Percentiles rank a stretch among this genome's conserved stretches.
Conservation (phyloP, 176 grass and related monocot species). For the Musa schizocarpa region DNA sequence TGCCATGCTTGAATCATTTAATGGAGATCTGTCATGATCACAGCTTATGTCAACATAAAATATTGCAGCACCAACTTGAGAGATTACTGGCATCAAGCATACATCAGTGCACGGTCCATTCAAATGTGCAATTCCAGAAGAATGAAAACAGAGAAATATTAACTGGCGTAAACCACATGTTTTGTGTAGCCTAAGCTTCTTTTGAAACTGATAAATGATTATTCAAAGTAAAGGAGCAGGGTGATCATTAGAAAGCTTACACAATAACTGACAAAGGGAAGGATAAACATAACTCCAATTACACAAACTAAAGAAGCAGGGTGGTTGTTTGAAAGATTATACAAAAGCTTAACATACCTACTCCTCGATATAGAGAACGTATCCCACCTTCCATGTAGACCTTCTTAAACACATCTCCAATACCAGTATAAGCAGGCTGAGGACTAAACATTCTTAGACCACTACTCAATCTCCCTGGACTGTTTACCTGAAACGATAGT, state of each 20-base stretch:
- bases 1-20: neutral
- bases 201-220: too few relatives aligned
- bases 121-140: neutral
- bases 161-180: neutral
- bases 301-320: constrained; percentile 4
- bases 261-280: too few relatives aligned
- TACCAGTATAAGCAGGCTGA: constrained; percentile 61
- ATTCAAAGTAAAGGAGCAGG: too few relatives aligned
- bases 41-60: too few relatives aligned
- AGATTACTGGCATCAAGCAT: neutral
- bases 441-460: constrained; percentile 37
- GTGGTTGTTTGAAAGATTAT: neutral
- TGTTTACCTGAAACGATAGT: constrained; percentile 34
- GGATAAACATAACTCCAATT: too few relatives aligned
- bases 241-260: too few relatives aligned
- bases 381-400: constrained; percentile 79
- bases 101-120: neutral
- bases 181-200: neutral
- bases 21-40: neutral
- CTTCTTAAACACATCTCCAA: constrained; percentile 68
- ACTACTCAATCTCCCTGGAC: constrained; percentile 31
- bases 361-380: constrained; percentile 79
- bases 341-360: constrained; percentile 38
- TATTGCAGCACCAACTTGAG: neutral
- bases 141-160: neutral